A percentile compares a stretch with the other conserved stretches of the same genome.
Conservation (phyloP, 2,329 filamentous ascomycete genomes). For the Colletotrichum scovillei region DNA sequence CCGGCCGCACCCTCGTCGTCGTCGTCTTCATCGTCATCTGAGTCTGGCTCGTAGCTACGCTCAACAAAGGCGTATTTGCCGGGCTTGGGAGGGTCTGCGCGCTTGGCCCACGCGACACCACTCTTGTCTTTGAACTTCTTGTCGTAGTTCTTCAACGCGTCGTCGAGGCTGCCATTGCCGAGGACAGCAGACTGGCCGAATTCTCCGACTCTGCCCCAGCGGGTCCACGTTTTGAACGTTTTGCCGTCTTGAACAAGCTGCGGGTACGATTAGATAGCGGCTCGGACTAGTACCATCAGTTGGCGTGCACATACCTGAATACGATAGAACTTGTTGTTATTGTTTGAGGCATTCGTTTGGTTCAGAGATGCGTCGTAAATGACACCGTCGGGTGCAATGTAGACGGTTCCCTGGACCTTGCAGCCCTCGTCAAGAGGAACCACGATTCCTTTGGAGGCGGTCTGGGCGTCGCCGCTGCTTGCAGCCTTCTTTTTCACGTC, state of each 20-base stretch:
- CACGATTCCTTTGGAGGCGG: constrained; percentile 54
- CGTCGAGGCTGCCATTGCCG: constrained; percentile 52
- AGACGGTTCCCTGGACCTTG: constrained; percentile 61
- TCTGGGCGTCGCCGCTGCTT: constrained; percentile 53
- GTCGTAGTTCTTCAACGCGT: constrained; percentile 63
- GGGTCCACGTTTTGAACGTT: constrained; percentile 74
- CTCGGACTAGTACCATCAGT: constrained; percentile 2
- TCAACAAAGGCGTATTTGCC: constrained; percentile 86
- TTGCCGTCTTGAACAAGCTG: constrained; percentile 29
- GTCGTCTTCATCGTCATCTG: constrained; percentile 57
- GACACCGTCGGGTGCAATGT: constrained; percentile 72
- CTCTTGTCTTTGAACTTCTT: constrained; percentile 74
- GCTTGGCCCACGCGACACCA: constrained; percentile 65
- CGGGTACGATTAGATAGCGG: background rate
- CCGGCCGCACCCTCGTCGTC: constrained; percentile 29
- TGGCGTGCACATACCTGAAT: constrained; percentile 65
- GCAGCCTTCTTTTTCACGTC: constrained; percentile 44
- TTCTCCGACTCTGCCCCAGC: constrained; percentile 84
- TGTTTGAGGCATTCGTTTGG: constrained; percentile 76
- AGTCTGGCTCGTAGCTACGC: constrained; percentile 78
- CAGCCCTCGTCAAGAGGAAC: constrained; percentile 64
- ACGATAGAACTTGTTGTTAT: constrained; percentile 88
- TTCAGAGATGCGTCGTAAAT: constrained; percentile 86
- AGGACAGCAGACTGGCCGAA: constrained; percentile 60
- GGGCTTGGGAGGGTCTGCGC: constrained; percentile 66